phyloP scores from a whole-genome alignment of 148 eudicot species.

The Chenopodium album region DNA sequence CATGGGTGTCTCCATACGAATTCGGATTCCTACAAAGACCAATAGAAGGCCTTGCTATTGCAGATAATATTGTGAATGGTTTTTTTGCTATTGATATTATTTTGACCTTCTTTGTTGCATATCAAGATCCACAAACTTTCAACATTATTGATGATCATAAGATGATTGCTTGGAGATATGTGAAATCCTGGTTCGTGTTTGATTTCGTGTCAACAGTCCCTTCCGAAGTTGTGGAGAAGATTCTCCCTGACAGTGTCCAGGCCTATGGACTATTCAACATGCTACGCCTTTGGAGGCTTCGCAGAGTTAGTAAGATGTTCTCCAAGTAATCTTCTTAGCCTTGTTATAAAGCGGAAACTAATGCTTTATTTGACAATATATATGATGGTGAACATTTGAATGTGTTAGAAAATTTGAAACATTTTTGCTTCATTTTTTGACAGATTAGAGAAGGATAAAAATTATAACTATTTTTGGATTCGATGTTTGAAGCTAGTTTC shows the following conservation, averaged over 20 bases:
- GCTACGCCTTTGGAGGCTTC: conserved; percentile 91
- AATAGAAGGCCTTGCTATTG: conserved; percentile 32
- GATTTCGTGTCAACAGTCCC: conserved; percentile 77
- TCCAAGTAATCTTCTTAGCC: conserved; percentile 47
- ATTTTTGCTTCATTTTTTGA: not conserved
- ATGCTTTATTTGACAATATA: not conserved
- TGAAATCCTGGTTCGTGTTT: conserved; percentile 55
- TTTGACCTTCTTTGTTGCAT: conserved; percentile 74
- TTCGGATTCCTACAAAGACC: conserved; percentile 54
- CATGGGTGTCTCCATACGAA: conserved; percentile 72
- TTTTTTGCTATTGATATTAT: conserved; percentile 62
- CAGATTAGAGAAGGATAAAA: conserved; percentile 78
- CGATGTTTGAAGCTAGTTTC: conserved; percentile 63
- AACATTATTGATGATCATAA: conserved; percentile 65
- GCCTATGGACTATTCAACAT: conserved; percentile 64
- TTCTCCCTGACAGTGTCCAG: conserved; percentile 41
- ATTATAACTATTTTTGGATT: conserved; percentile 58
- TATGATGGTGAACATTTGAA: not conserved
- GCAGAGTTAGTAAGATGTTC: conserved; percentile 73
- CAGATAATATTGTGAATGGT: conserved; percentile 63
- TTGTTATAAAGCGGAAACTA: not conserved
- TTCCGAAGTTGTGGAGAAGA: conserved; percentile 45
- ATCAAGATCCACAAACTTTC: conserved; percentile 59
- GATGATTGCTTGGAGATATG: conserved; percentile 59
- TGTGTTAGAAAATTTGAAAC: not conserved